Evolutionary conservation across 495 filamentous ascomycete genomes (phyloP).

Genomic region (Tuber magnatum): DNA sequence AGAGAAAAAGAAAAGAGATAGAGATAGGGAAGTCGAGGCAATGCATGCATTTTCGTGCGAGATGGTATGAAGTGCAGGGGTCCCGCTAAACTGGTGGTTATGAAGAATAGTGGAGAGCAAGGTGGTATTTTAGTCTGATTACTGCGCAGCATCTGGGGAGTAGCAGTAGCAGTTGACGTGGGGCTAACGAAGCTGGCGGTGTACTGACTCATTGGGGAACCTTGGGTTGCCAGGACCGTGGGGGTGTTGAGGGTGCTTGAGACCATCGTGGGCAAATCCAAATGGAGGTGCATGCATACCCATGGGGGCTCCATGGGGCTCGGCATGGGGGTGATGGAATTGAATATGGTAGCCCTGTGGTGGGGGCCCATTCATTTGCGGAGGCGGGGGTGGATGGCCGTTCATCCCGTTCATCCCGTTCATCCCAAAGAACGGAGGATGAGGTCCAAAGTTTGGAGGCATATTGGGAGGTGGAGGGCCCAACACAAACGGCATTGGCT

Average conservation of each 20-base stretch:
- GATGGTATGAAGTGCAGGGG: slow-evolving; percentile 23
- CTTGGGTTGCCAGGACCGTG: slow-evolving; percentile 36
- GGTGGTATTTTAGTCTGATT: slow-evolving; percentile 11
- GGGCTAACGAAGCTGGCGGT: slow-evolving; percentile 33
- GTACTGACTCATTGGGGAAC: slow-evolving; percentile 31
- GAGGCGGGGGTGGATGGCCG: slow-evolving; percentile 20
- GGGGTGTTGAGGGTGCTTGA: slow-evolving; percentile 38
- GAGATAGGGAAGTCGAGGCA: slow-evolving; percentile 7
- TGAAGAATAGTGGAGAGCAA: background rate
- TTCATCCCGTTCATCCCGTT: slow-evolving; percentile 25
- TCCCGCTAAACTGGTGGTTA: background rate
- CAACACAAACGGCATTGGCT: slow-evolving; percentile 36
- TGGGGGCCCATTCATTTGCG: slow-evolving; percentile 37
- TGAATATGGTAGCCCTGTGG: slow-evolving; percentile 36
- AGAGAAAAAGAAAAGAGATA: slow-evolving; percentile 11
- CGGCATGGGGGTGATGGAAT: slow-evolving; percentile 39
- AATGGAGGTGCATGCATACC: slow-evolving; percentile 38
- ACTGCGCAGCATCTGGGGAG: slow-evolving; percentile 14
- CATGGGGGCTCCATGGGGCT: slow-evolving; percentile 36
- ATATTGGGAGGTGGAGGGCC: slow-evolving; percentile 39
- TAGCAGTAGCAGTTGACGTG: slow-evolving; percentile 21
- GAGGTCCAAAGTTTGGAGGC: slow-evolving; percentile 36
- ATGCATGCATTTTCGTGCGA: slow-evolving; percentile 10
- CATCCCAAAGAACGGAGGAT: slow-evolving; percentile 38
- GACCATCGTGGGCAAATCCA: slow-evolving; percentile 38